Evolutionary conservation across 495 filamentous ascomycete genomes (phyloP).

Genomic region (Saxophila tyrrhenica): DNA sequence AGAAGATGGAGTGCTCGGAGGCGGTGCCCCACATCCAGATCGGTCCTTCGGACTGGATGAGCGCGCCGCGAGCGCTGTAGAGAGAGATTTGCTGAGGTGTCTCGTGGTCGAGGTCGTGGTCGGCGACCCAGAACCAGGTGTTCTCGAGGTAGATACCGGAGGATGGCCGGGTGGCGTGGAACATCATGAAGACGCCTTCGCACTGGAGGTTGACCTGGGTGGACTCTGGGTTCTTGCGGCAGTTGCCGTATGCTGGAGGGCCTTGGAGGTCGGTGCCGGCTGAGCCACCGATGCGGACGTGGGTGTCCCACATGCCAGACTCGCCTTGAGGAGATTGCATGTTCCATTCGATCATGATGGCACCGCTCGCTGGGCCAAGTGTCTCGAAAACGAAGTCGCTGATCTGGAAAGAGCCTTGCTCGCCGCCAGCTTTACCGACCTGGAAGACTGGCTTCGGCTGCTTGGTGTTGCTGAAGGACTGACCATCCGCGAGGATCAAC

Average conservation of each 20-base stretch:
- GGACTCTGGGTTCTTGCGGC: slow-evolving; percentile 23
- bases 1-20: slow-evolving; percentile 66
- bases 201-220: slow-evolving; percentile 32
- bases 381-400: slow-evolving; percentile 51
- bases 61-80: slow-evolving; percentile 36
- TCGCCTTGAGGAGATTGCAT: slow-evolving; percentile 35
- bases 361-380: slow-evolving; percentile 54
- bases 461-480: slow-evolving; percentile 47
- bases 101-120: slow-evolving; percentile 32
- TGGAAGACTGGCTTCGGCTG: slow-evolving; percentile 53
- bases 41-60: slow-evolving; percentile 44
- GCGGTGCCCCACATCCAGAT: slow-evolving; percentile 58
- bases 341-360: slow-evolving; percentile 67
- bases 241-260: slow-evolving; percentile 18
- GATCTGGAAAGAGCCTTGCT: slow-evolving; percentile 45
- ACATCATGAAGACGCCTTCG: slow-evolving; percentile 32
- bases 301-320: slow-evolving; percentile 36
- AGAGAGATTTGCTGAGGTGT: slow-evolving; percentile 32
- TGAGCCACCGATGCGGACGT: slow-evolving; percentile 37
- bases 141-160: slow-evolving; percentile 33
- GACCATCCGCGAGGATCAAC: slow-evolving; percentile 53
- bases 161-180: slow-evolving; percentile 26
- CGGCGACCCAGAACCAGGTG: slow-evolving; percentile 34
- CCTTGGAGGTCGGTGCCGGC: slow-evolving; percentile 33
- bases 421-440: slow-evolving; percentile 37